Conservation (phyloP, 2,329 filamentous ascomycete species). For the Trichophyton rubrum region DNA sequence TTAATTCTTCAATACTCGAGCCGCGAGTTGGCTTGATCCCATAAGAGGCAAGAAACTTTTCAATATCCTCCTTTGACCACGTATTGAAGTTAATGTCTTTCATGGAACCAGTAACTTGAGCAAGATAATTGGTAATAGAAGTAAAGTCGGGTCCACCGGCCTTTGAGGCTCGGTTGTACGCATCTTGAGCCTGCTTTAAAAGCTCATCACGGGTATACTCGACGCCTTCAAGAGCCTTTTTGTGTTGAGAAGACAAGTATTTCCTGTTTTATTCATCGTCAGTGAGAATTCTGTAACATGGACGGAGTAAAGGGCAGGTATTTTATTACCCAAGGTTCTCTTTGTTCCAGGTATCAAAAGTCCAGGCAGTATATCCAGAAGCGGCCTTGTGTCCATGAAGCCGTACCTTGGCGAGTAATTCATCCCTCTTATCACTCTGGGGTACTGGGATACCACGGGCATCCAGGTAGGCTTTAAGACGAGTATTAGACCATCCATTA, state of each 20-base stretch:
- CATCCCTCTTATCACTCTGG: conserved; percentile 56
- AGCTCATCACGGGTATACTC: conserved; percentile 62
- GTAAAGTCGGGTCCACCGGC: conserved; percentile 39
- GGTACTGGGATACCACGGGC: conserved; percentile 64
- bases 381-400: conserved; percentile 59
- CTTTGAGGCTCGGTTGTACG: conserved; percentile 37
- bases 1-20: conserved; percentile 55
- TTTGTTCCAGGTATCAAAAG: conserved; percentile 62
- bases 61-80: conserved; percentile 60
- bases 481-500: conserved; percentile 58
- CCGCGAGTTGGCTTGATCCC: conserved; percentile 58
- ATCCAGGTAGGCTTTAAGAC: conserved; percentile 66
- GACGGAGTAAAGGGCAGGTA: neutral
- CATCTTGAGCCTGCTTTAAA: conserved; percentile 42
- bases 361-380: conserved; percentile 59
- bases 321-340: conserved; percentile 50
- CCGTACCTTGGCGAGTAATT: conserved; percentile 63
- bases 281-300: neutral
- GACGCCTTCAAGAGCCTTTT: conserved; percentile 48
- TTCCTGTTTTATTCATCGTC: conserved; percentile 24
- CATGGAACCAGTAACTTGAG: conserved; percentile 50
- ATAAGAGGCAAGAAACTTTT: conserved; percentile 68
- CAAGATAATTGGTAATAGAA: conserved; percentile 58
- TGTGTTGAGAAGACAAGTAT: conserved; percentile 37
- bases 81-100: conserved; percentile 58